A percentile compares a stretch with the other conserved stretches of the same genome.
These are phyloP conservation scores for Jacaranda copaia DNA, from an alignment of 257 asterid genomes.

Conservation along the genomic window DNA sequence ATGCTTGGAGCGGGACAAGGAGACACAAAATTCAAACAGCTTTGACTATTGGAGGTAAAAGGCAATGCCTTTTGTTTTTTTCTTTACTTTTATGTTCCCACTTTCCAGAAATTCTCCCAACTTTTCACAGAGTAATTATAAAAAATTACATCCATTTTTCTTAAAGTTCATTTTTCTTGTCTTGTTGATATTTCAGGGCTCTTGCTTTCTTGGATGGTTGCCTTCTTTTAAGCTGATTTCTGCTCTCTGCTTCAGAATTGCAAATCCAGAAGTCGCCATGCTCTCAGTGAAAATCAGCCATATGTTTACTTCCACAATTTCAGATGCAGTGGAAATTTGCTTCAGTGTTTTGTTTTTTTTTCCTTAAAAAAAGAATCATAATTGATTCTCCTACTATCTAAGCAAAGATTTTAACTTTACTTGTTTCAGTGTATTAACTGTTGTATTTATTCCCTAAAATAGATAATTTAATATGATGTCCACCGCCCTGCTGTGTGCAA, in stretches of 20 bases:
- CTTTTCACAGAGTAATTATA: background rate
- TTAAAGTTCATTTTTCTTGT: background rate
- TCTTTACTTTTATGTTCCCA: constrained; percentile 31
- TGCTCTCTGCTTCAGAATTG: background rate
- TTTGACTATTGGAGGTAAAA: constrained; percentile 61
- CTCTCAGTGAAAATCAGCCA: background rate
- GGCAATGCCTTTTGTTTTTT: constrained; percentile 13
- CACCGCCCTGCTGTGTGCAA: no score
- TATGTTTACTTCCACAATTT: constrained; percentile 1
- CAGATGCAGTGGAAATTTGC: background rate
- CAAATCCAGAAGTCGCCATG: background rate
- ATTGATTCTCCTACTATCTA: no score
- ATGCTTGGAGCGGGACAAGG: constrained; percentile 60
- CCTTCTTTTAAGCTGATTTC: constrained; percentile 31
- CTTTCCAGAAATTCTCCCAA: constrained; percentile 40
- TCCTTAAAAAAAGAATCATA: no score
- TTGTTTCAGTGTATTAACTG: background rate
- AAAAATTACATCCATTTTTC: background rate
- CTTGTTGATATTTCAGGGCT: constrained; percentile 49
- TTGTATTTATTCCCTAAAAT: background rate
- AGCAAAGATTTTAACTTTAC: no score
- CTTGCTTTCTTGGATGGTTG: constrained; percentile 49
- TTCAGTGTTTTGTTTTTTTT: no score
- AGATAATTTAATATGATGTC: background rate
- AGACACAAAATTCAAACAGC: constrained; percentile 54